A percentile compares a stretch with the other conserved stretches of the same genome.
Conservation (phyloP, 169 alveolate species). For the Plasmodium ovale region DNA sequence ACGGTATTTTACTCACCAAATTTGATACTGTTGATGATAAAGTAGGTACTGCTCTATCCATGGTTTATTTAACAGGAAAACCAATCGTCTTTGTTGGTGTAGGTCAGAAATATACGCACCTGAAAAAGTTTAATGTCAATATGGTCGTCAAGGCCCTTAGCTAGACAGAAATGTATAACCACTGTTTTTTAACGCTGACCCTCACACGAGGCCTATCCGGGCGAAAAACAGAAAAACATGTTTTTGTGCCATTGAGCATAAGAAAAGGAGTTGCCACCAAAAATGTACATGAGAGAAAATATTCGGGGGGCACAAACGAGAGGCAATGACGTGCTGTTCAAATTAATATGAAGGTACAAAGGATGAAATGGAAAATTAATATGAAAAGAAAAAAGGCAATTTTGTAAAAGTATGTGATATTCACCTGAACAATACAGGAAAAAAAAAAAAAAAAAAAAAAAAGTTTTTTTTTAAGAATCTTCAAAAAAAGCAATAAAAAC, state of each 20-base stretch:
- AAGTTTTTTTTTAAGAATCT: background rate
- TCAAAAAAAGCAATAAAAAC: background rate
- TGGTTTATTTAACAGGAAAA: constrained; percentile 99
- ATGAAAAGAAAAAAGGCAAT: no score
- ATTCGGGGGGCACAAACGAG: no score
- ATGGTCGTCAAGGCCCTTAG: constrained; percentile 92
- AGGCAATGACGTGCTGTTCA: no score
- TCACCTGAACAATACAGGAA: background rate
- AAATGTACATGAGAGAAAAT: background rate
- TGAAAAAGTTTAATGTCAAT: constrained; percentile 93
- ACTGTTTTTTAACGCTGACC: no score
- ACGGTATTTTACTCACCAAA: constrained; percentile 99
- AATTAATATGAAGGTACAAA: background rate
- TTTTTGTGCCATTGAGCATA: no score
- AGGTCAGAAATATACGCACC: constrained; percentile 98
- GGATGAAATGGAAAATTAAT: background rate
- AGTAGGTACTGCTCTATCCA: constrained; percentile 99
- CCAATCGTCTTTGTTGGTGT: constrained; percentile 99
- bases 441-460: background rate
- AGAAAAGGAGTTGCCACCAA: no score
- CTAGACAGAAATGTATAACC: background rate
- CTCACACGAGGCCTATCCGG: no score
- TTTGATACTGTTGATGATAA: constrained; percentile 99
- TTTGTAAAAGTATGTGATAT: background rate
- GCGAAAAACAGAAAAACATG: background rate